Evolutionary conservation across 75 land plant species (phyloP).

Genomic region (Pinus albicaulis): DNA sequence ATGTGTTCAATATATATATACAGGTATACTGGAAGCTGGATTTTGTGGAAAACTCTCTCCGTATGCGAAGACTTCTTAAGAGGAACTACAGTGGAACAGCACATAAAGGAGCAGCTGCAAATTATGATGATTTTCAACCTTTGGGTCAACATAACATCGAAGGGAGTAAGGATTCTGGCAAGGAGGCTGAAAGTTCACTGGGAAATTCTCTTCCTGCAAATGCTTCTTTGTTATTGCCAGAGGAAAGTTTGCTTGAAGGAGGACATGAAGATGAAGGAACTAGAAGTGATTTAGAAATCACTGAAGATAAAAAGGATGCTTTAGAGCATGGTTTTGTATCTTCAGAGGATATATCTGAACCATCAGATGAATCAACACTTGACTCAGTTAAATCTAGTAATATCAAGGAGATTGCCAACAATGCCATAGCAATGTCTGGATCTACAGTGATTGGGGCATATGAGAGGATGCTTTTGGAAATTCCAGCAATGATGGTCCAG

Average conservation of each 20-base stretch:
- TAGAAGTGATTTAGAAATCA: constrained; percentile 27
- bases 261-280: constrained; percentile 58
- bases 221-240: constrained; percentile 63
- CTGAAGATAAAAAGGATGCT: constrained; percentile 26
- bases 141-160: neutral
- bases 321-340: constrained; percentile 14
- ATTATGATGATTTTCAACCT: constrained; percentile 55
- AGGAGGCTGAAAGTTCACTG: constrained; percentile 15
- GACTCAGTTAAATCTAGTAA: constrained; percentile 16
- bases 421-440: constrained; percentile 31
- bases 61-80: constrained; percentile 85
- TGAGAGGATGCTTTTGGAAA: constrained; percentile 83
- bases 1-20: neutral
- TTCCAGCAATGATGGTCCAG: constrained; percentile 82
- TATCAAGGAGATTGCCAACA: constrained; percentile 20
- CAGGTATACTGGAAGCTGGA: constrained; percentile 97
- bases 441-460: constrained; percentile 57
- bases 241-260: constrained; percentile 57
- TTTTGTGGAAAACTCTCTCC: constrained; percentile 75
- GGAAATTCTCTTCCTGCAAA: constrained; percentile 31
- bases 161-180: neutral
- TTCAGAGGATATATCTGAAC: constrained; percentile 13
- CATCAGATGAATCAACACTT: constrained; percentile 18
- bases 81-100: constrained; percentile 82
- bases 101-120: constrained; percentile 81